Percentiles rank a stretch among this genome's conserved stretches.
Conservation (phyloP, 148 eudicot species). For the Rhododendron ovatum region DNA sequence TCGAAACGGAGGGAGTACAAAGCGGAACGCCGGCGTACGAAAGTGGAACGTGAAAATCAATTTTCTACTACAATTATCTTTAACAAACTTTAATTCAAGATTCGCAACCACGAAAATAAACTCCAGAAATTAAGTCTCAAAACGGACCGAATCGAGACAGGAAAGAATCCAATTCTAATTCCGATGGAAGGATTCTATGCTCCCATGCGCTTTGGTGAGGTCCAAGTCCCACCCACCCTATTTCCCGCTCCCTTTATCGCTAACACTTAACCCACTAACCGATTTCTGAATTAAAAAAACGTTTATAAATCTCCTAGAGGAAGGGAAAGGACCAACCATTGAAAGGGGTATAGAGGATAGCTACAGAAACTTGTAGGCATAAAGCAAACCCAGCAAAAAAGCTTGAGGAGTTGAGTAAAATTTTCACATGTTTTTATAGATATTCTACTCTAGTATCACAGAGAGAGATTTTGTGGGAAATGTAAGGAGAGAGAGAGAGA, state of each 20-base stretch:
- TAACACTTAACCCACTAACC: background rate
- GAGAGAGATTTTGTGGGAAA: conserved; percentile 17
- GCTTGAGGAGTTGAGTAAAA: conserved; percentile 9
- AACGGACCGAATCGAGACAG: too few relatives aligned
- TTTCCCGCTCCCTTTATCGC: background rate
- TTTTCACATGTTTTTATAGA: background rate
- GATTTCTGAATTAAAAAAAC: background rate
- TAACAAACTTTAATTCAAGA: too few relatives aligned
- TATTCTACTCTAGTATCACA: background rate
- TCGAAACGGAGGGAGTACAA: too few relatives aligned
- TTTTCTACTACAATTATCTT: too few relatives aligned
- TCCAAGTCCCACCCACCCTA: background rate
- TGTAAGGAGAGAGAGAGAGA: conserved; percentile 11
- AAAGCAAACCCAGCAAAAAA: conserved; percentile 8
- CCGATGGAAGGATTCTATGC: background rate
- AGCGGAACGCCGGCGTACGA: too few relatives aligned
- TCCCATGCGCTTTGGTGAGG: background rate
- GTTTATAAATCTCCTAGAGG: background rate
- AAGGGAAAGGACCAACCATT: background rate
- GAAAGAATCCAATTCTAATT: background rate
- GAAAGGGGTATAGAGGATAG: too few relatives aligned
- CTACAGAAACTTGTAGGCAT: background rate
- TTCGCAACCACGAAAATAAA: too few relatives aligned
- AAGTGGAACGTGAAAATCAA: too few relatives aligned
- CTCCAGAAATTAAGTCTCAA: too few relatives aligned